Conservation (phyloP, 2,329 filamentous ascomycete genomes). For the Aspergillus versicolor region DNA sequence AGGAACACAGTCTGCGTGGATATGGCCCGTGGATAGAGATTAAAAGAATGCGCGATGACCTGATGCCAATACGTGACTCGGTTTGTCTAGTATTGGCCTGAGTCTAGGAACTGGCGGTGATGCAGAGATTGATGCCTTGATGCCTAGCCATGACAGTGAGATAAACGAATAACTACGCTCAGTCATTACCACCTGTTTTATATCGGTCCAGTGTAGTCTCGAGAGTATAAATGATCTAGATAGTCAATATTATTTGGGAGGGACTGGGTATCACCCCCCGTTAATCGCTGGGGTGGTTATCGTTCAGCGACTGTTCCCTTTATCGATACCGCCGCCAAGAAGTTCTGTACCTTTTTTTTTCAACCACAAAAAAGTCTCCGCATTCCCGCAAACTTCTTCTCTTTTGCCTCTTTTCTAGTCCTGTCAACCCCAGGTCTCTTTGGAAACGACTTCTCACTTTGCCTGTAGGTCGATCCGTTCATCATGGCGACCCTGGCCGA, state of each 20-base stretch:
- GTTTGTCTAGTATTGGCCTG: constrained; percentile 2
- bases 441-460: constrained; percentile 22
- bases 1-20: neutral
- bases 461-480: constrained; percentile 28
- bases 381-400: constrained; percentile 23
- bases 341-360: constrained; percentile 33
- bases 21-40: constrained; percentile 4
- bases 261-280: neutral
- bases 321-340: constrained; percentile 23
- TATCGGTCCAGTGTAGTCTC: too few relatives aligned
- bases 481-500: constrained; percentile 70
- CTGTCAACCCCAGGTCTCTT: constrained; percentile 14
- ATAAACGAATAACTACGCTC: neutral
- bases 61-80: constrained; percentile 22
- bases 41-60: constrained; percentile 20
- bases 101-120: constrained; percentile 1
- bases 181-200: neutral
- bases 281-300: neutral
- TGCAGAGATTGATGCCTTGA: constrained; percentile 1
- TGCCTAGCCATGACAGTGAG: constrained; percentile 4
- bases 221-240: too few relatives aligned
- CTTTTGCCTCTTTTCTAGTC: constrained; percentile 25
- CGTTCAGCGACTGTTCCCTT: neutral
- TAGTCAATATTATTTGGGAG: neutral
- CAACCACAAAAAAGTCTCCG: constrained; percentile 27